phyloP scores from a whole-genome alignment of 768 basidiomycete species.

The Lactifluus piperatus region DNA sequence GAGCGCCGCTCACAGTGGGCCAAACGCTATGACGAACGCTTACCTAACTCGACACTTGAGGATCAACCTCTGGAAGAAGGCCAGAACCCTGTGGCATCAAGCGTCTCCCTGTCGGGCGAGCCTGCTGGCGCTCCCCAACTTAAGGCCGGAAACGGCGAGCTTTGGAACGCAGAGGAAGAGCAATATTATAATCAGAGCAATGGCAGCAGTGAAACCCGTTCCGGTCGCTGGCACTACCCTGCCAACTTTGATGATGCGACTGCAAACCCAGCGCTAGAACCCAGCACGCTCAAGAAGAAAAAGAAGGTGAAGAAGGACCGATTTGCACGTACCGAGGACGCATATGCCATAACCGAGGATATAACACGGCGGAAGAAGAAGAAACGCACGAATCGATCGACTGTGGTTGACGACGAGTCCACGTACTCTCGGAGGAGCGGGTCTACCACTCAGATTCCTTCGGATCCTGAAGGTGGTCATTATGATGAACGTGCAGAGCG shows the following conservation, averaged over 20 bases:
- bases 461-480: conserved; percentile 62
- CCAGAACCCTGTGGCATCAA: conserved; percentile 38
- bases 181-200: conserved; percentile 51
- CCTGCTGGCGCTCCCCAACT: conserved; percentile 24
- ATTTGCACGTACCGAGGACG: conserved; percentile 83
- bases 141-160: conserved; percentile 39
- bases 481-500: conserved; percentile 61
- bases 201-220: conserved; percentile 28
- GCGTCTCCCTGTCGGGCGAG: conserved; percentile 25
- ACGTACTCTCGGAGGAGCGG: conserved; percentile 29
- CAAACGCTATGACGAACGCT: conserved; percentile 73
- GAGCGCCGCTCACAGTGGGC: conserved; percentile 84
- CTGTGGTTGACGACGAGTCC: conserved; percentile 30
- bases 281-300: conserved; percentile 45
- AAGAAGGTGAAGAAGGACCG: conserved; percentile 81
- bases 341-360: conserved; percentile 43
- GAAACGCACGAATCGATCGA: conserved; percentile 50
- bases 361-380: conserved; percentile 44
- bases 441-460: conserved; percentile 48
- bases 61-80: conserved; percentile 73
- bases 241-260: conserved; percentile 65
- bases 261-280: conserved; percentile 25
- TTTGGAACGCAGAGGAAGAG: conserved; percentile 75
- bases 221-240: conserved; percentile 70
- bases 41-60: conserved; percentile 59